Conservation (phyloP, 1,139 yeast species). For the Taiozyma sp. region DNA sequence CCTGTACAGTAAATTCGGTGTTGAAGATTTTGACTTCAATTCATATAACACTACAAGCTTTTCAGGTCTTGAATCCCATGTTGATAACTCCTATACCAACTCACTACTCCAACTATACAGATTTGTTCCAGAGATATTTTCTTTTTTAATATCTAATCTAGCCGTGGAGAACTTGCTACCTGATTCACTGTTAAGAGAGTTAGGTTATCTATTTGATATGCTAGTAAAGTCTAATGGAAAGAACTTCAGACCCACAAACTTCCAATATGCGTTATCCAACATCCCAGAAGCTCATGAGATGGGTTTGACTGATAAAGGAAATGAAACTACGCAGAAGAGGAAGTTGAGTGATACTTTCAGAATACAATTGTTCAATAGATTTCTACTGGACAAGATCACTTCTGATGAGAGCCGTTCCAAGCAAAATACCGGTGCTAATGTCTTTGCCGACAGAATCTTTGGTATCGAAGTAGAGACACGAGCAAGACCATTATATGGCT, state of each 20-base stretch:
- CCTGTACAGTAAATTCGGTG: conserved; percentile 85
- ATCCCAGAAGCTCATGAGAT: conserved; percentile 42
- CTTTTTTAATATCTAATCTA: conserved; percentile 52
- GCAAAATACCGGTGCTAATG: conserved; percentile 7
- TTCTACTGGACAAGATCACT: conserved; percentile 46
- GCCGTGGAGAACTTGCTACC: conserved; percentile 50
- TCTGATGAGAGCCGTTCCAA: conserved; percentile 41
- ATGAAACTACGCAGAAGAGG: conserved; percentile 22
- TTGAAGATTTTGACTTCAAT: conserved; percentile 88
- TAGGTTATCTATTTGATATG: conserved; percentile 92
- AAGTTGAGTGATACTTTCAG: conserved; percentile 7
- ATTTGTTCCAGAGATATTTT: conserved; percentile 68
- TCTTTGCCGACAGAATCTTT: conserved; percentile 28
- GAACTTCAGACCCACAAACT: conserved; percentile 70
- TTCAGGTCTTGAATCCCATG: conserved; percentile 88
- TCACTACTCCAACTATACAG: conserved; percentile 79
- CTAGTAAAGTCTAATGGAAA: conserved; percentile 71
- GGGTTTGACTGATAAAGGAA: conserved; percentile 49
- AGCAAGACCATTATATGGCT: conserved; percentile 31
- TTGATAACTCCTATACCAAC: conserved; percentile 78
- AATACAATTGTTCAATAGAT: conserved; percentile 55
- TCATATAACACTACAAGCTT: conserved; percentile 71
- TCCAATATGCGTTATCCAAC: conserved; percentile 46
- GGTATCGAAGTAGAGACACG: conserved; percentile 43
- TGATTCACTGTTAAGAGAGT: conserved; percentile 63